Percentiles rank a stretch among this genome's conserved stretches.
Conservation (phyloP, 768 basidiomycete genomes). For the Lactarius deliciosus region DNA sequence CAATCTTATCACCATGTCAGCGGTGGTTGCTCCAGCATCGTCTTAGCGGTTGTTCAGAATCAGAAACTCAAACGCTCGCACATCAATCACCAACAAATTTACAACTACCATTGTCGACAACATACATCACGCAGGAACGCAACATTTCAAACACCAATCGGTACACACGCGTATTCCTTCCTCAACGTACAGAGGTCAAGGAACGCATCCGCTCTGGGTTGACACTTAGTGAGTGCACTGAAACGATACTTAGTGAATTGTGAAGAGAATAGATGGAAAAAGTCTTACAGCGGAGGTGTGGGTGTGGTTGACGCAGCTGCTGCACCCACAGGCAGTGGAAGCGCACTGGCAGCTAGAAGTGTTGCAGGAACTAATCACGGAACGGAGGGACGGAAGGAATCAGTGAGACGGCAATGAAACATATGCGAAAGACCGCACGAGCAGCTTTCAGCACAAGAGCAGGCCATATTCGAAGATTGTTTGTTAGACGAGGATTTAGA, state of each 20-base stretch:
- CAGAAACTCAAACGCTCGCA: not conserved
- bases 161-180: not conserved
- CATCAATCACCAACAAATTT: not conserved
- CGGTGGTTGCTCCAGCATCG: not conserved
- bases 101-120: not conserved
- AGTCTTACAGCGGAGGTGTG: constrained; percentile 2
- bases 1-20: too few species aligned
- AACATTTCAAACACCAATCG: constrained; percentile 3
- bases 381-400: not conserved
- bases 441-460: constrained; percentile 16
- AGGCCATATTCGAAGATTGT: constrained; percentile 16
- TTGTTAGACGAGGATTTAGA: not conserved
- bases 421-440: constrained; percentile 6
- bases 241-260: not conserved
- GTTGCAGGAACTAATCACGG: constrained; percentile 15
- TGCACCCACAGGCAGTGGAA: constrained; percentile 19
- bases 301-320: constrained; percentile 20
- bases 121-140: not conserved
- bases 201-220: not conserved
- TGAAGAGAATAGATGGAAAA: not conserved
- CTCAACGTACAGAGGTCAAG: not conserved
- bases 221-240: not conserved
- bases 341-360: constrained; percentile 11
- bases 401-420: not conserved
- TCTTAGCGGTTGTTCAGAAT: not conserved